Percentiles rank a stretch among this genome's conserved stretches.
phyloP scores from a whole-genome alignment of 441 rosid species.

The Arabidopsis lyrata region DNA sequence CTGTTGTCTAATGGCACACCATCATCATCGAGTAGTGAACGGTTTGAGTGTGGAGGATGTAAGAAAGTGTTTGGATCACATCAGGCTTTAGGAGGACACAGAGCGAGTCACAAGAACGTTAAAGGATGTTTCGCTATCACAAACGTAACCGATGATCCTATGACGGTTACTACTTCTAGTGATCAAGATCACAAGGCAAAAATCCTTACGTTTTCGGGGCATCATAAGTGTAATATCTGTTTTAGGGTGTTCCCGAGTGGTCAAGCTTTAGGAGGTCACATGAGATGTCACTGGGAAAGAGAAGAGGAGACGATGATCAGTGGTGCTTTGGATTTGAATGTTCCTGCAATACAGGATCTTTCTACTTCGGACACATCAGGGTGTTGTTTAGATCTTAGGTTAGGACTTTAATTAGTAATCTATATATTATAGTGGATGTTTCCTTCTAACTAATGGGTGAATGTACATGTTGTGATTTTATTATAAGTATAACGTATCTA shows the following conservation, averaged over 20 bases:
- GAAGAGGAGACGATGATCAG: conserved; percentile 42
- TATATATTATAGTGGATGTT: conserved; percentile 22
- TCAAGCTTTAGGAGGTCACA: conserved; percentile 93
- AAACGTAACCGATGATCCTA: conserved; percentile 45
- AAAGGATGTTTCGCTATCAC: conserved; percentile 77
- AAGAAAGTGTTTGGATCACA: conserved; percentile 83
- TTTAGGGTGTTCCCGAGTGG: conserved; percentile 74
- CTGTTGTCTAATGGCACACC: conserved; percentile 51
- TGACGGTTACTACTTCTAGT: conserved; percentile 31
- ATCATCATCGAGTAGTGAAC: conserved; percentile 24
- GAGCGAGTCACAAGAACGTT: conserved; percentile 83
- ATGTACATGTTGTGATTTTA: conserved; percentile 37
- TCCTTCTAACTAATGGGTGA: conserved; percentile 6
- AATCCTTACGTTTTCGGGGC: conserved; percentile 48
- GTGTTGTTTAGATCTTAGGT: conserved; percentile 73
- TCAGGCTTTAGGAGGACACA: conserved; percentile 86
- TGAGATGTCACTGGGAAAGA: conserved; percentile 88
- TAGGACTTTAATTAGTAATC: conserved; percentile 58
- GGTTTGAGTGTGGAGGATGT: conserved; percentile 83
- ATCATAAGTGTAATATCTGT: conserved; percentile 70
- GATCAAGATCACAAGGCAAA: conserved; percentile 39
- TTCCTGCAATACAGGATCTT: conserved; percentile 60
- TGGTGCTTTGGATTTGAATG: conserved; percentile 67
- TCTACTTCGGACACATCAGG: conserved; percentile 51
- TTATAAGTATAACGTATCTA: conserved; percentile 18